These are phyloP conservation scores for Irpex lacteus DNA, from an alignment of 1,284 basidiomycete species.

Conservation along the genomic window DNA sequence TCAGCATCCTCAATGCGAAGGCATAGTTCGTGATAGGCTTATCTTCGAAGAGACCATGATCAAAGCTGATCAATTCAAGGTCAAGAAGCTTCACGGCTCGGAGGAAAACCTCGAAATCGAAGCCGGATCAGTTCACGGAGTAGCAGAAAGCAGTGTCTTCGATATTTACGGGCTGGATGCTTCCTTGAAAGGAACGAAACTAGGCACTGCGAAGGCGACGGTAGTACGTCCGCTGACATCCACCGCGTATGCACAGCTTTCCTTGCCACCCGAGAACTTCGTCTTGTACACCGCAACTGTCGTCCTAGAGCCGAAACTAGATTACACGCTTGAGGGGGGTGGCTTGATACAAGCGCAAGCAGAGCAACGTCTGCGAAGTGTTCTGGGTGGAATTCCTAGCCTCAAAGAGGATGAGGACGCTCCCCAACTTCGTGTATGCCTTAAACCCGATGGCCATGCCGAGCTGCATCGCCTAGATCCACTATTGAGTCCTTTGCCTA, in stretches of 20 bases:
- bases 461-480: background rate
- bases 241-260: background rate
- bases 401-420: background rate
- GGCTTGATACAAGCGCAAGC: background rate
- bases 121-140: background rate
- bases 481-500: background rate
- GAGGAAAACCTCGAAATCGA: background rate
- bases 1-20: constrained; percentile 15
- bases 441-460: background rate
- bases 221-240: background rate
- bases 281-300: background rate
- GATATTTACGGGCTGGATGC: background rate
- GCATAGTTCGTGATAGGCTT: constrained; percentile 10
- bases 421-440: background rate
- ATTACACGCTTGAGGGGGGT: background rate
- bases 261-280: background rate
- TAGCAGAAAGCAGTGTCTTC: background rate
- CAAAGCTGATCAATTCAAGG: background rate
- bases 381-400: background rate
- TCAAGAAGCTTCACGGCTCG: background rate
- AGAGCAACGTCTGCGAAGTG: background rate
- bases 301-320: background rate
- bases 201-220: background rate
- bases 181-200: background rate
- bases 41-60: constrained; percentile 11